Evolutionary conservation across 805 yeast species (phyloP).

Genomic region (Scheffersomyces spartinae): DNA sequence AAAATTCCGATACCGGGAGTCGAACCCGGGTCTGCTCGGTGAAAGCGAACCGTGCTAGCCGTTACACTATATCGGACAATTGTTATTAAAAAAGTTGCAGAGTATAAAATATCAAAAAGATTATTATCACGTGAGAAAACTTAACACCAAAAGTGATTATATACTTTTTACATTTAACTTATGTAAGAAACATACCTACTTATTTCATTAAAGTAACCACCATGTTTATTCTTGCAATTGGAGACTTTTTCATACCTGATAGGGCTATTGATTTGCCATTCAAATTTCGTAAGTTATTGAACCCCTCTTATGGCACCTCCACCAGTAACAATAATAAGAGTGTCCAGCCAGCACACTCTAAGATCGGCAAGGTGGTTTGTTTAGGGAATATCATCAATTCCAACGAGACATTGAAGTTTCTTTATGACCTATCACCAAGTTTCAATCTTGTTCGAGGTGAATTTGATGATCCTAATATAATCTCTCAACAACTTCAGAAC

Average conservation of each 20-base stretch:
- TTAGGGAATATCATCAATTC: constrained; percentile 76
- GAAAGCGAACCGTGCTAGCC: constrained; percentile 45
- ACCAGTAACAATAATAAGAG: no score
- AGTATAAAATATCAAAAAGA: no score
- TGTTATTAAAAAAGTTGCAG: no score
- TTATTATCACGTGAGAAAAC: no score
- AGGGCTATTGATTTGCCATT: constrained; percentile 53
- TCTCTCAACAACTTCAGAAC: constrained; percentile 18
- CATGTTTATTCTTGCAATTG: constrained; percentile 56
- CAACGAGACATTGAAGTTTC: constrained; percentile 47
- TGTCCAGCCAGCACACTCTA: constrained; percentile 82
- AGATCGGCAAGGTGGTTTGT: constrained; percentile 75
- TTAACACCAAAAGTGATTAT: no score
- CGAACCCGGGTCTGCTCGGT: constrained; percentile 46
- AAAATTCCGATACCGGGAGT: constrained; percentile 39
- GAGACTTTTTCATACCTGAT: constrained; percentile 86
- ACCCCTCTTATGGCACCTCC: no score
- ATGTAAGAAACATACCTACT: constrained; percentile 1
- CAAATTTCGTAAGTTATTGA: constrained; percentile 63
- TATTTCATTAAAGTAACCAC: background rate
- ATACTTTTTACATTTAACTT: no score
- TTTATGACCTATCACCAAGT: constrained; percentile 59
- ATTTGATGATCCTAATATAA: constrained; percentile 41
- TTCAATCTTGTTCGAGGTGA: constrained; percentile 77
- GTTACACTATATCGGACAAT: constrained; percentile 42